Conservation (phyloP, 192 early-diverging fungal genomes). For the Dissophora ornata region DNA sequence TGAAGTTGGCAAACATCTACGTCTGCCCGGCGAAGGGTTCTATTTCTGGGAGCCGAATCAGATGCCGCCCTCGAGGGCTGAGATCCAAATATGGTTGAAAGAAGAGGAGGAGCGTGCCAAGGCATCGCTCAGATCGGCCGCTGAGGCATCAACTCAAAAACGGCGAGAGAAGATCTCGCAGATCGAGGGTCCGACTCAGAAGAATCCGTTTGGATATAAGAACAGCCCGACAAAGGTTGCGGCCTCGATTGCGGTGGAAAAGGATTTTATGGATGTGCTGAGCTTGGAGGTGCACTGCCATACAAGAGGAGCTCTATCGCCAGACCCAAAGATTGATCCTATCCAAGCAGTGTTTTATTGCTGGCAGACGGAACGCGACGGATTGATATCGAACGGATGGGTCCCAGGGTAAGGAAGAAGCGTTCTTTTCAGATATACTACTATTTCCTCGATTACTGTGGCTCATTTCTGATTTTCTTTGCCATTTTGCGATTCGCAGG, state of each 20-base stretch:
- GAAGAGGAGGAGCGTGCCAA: slow-evolving; percentile 43
- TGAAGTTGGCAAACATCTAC: neutral
- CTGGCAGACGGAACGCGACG: slow-evolving; percentile 64
- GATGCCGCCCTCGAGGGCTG: slow-evolving; percentile 54
- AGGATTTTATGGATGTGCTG: slow-evolving; percentile 63
- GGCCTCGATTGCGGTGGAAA: slow-evolving; percentile 47
- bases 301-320: slow-evolving; percentile 62
- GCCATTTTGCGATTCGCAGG: slow-evolving; percentile 18
- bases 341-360: slow-evolving; percentile 77
- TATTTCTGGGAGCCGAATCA: slow-evolving; percentile 30
- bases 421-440: neutral
- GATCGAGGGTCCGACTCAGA: slow-evolving; percentile 73
- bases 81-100: slow-evolving; percentile 57
- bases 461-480: too few relatives aligned
- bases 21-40: slow-evolving; percentile 9
- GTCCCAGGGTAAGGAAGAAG: slow-evolving; percentile 48
- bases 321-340: slow-evolving; percentile 76
- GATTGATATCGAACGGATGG: slow-evolving; percentile 58
- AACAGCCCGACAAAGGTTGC: slow-evolving; percentile 64
- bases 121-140: slow-evolving; percentile 13
- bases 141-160: slow-evolving; percentile 33
- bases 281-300: slow-evolving; percentile 75
- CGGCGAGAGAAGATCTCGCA: slow-evolving; percentile 31
- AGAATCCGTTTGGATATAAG: slow-evolving; percentile 74
- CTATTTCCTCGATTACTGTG: too few relatives aligned